Evolutionary conservation across 768 basidiomycete genomes (phyloP).

Genomic region (Kwoniella bestiolae): DNA sequence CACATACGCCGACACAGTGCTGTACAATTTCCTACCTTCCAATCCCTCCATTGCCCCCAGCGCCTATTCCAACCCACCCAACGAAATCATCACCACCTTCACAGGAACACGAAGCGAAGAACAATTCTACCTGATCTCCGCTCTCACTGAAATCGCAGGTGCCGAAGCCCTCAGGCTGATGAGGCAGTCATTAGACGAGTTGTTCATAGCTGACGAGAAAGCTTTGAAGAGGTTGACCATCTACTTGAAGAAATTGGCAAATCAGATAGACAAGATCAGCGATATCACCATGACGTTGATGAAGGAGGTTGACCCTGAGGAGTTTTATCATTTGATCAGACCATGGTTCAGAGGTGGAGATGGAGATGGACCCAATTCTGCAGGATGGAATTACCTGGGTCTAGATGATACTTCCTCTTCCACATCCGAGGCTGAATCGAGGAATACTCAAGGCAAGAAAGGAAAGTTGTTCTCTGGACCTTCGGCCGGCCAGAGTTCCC

Average conservation of each 20-base stretch:
- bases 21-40: constrained; percentile 70
- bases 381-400: constrained; percentile 72
- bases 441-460: constrained; percentile 9
- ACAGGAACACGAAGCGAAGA: constrained; percentile 78
- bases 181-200: constrained; percentile 82
- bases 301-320: constrained; percentile 71
- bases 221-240: constrained; percentile 69
- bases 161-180: constrained; percentile 83
- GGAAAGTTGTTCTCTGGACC: constrained; percentile 71
- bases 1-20: constrained; percentile 88
- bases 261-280: constrained; percentile 69
- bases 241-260: constrained; percentile 69
- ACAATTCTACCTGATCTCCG: constrained; percentile 84
- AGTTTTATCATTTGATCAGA: constrained; percentile 85
- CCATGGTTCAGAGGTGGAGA: constrained; percentile 93
- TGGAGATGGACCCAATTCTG: constrained; percentile 57
- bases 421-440: constrained; percentile 45
- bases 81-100: constrained; percentile 61
- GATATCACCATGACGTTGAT: constrained; percentile 68
- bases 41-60: constrained; percentile 37
- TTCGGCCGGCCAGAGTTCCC: constrained; percentile 89
- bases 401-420: constrained; percentile 62
- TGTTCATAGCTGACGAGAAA: constrained; percentile 74
- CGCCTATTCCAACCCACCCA: constrained; percentile 63
- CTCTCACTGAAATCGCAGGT: constrained; percentile 82